Conservation (phyloP, 2,329 filamentous ascomycete species). For the Aureobasidium sp. region DNA sequence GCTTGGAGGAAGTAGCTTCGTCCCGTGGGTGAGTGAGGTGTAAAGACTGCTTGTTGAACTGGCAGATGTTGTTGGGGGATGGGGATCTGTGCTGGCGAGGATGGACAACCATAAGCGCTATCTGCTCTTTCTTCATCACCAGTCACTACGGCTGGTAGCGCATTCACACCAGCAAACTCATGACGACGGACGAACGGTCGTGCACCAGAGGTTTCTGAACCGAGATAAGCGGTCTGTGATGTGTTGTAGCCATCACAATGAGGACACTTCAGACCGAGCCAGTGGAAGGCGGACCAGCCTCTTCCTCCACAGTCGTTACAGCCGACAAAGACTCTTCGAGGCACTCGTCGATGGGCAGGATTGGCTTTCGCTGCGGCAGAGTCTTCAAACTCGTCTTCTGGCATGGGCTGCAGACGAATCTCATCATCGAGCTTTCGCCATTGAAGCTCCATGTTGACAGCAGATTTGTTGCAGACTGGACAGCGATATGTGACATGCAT, state of each 20-base stretch:
- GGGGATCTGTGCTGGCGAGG: constrained; percentile 6
- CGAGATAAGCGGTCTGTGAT: constrained; percentile 41
- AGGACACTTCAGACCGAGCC: constrained; percentile 84
- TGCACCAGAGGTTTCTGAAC: constrained; percentile 26
- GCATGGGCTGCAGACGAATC: constrained; percentile 89
- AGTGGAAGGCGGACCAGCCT: constrained; percentile 83
- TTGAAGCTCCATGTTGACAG: constrained; percentile 95
- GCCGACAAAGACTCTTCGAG: constrained; percentile 62
- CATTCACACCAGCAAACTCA: constrained; percentile 30
- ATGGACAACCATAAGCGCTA: constrained; percentile 16
- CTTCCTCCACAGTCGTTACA: constrained; percentile 94
- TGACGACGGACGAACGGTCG: constrained; percentile 22
- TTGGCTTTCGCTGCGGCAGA: not conserved
- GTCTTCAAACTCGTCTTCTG: constrained; percentile 37
- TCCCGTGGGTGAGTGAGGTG: constrained; percentile 13
- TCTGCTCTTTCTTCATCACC: constrained; percentile 18
- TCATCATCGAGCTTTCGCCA: constrained; percentile 86
- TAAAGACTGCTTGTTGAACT: constrained; percentile 2
- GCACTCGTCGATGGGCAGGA: constrained; percentile 16
- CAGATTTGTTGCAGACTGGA: constrained; percentile 90
- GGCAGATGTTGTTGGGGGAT: not conserved
- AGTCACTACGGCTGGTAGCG: constrained; percentile 20
- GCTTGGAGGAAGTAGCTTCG: constrained; percentile 26
- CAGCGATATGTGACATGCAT: constrained; percentile 91
- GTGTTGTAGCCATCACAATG: constrained; percentile 50